Percentiles rank a stretch among this genome's conserved stretches.
Conservation (phyloP, 2,329 filamentous ascomycete genomes). For the Trichoderma semiorbis region DNA sequence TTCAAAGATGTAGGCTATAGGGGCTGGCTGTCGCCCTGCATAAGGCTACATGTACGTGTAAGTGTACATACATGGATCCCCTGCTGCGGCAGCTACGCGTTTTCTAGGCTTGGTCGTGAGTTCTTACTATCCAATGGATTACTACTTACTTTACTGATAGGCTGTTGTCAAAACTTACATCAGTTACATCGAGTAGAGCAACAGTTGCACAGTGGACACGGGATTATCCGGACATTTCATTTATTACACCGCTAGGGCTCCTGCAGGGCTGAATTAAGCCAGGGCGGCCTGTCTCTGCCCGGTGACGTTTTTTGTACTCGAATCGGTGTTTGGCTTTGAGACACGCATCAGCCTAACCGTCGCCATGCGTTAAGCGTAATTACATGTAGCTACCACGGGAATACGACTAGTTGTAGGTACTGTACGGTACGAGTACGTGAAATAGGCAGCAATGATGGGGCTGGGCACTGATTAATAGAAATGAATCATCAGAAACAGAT, state of each 20-base stretch:
- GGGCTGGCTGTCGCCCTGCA: background rate
- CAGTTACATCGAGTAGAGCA: background rate
- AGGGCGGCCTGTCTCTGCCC: background rate
- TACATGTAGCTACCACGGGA: background rate
- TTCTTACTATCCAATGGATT: no score
- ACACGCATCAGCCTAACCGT: background rate
- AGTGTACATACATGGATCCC: background rate
- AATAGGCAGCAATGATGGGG: background rate
- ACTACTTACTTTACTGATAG: background rate
- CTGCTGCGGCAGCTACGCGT: background rate
- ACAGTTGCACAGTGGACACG: background rate
- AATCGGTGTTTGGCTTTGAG: background rate
- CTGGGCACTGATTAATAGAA: background rate
- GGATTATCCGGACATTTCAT: background rate
- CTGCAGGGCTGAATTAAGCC: no score
- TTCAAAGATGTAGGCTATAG: background rate
- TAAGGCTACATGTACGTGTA: background rate
- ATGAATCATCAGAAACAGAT: background rate
- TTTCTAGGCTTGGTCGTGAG: background rate
- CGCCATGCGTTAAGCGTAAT: background rate
- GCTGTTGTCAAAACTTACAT: background rate
- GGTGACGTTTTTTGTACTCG: background rate
- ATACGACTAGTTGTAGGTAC: background rate
- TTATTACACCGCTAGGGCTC: background rate
- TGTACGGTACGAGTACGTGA: background rate